These are phyloP conservation scores for Isatis tinctoria DNA, from an alignment of 345 rosid genomes.

Conservation along the genomic window DNA sequence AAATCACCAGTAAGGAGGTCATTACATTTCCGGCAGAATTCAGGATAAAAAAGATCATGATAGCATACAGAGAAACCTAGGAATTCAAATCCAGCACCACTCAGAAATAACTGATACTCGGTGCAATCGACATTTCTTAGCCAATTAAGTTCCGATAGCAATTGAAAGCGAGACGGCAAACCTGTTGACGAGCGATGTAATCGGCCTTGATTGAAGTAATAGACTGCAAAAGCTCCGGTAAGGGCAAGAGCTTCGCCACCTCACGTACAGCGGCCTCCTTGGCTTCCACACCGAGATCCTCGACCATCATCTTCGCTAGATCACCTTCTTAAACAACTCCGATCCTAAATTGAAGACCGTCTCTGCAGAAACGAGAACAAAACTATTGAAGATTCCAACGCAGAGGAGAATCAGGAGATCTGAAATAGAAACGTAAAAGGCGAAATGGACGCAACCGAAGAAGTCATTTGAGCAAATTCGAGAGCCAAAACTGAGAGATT, in stretches of 20 bases:
- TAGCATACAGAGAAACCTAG: not conserved
- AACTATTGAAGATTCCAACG: not conserved
- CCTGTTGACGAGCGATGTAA: constrained; percentile 97
- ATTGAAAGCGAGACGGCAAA: constrained; percentile 7
- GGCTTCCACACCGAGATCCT: constrained; percentile 98
- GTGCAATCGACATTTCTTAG: not conserved
- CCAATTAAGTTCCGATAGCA: constrained; percentile 1
- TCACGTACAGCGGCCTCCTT: constrained; percentile 98
- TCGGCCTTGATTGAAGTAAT: constrained; percentile 86
- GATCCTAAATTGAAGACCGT: constrained; percentile 15
- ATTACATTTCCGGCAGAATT: not conserved
- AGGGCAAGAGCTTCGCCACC: constrained; percentile 90
- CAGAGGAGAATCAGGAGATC: constrained; percentile 22
- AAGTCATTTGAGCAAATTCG: constrained; percentile 17
- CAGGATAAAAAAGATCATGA: not conserved
- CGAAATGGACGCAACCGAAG: constrained; percentile 9
- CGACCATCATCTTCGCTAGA: constrained; percentile 64
- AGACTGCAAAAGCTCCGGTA: constrained; percentile 82
- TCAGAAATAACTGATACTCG: not conserved
- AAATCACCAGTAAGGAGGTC: not conserved
- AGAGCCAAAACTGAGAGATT: not conserved
- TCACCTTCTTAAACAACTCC: constrained; percentile 1
- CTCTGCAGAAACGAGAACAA: not conserved
- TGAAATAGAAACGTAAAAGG: not conserved
- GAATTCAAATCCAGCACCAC: not conserved